Evolutionary conservation across 2,329 filamentous ascomycete genomes (phyloP).

Genomic region (Neonectria punicea): DNA sequence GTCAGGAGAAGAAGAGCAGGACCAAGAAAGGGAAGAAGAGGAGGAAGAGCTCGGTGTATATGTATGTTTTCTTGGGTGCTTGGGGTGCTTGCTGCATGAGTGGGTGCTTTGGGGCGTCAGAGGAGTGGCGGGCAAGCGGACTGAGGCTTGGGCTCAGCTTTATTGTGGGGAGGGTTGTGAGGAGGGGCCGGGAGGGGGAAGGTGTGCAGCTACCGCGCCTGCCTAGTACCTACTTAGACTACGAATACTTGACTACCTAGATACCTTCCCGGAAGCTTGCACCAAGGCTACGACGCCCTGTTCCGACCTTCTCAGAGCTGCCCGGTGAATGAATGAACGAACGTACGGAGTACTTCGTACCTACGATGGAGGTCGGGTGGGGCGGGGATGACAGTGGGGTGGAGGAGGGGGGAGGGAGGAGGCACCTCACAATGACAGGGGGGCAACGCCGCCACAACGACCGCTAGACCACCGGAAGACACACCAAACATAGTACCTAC

Average conservation of each 20-base stretch:
- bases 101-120: constrained; percentile 20
- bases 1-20: constrained; percentile 37
- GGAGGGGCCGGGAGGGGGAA: constrained; percentile 8
- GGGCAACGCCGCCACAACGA: constrained; percentile 17
- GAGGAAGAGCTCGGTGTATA: constrained; percentile 40
- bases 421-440: neutral
- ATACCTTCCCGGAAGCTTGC: neutral
- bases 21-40: constrained; percentile 30
- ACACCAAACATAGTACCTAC: neutral
- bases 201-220: constrained; percentile 15
- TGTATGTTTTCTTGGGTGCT: constrained; percentile 30
- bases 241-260: too few relatives aligned
- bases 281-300: neutral
- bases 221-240: too few relatives aligned
- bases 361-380: constrained; percentile 27
- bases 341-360: constrained; percentile 1
- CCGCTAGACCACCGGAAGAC: constrained; percentile 15
- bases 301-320: neutral
- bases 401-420: constrained; percentile 17
- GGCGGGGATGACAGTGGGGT: constrained; percentile 38
- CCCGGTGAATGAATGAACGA: neutral
- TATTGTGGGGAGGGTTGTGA: constrained; percentile 21
- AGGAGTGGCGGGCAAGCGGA: constrained; percentile 19
- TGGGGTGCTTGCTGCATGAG: constrained; percentile 19
- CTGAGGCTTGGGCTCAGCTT: constrained; percentile 30